Evolutionary conservation across 1,284 basidiomycete genomes (phyloP).

Genomic region (Grifola frondosa): DNA sequence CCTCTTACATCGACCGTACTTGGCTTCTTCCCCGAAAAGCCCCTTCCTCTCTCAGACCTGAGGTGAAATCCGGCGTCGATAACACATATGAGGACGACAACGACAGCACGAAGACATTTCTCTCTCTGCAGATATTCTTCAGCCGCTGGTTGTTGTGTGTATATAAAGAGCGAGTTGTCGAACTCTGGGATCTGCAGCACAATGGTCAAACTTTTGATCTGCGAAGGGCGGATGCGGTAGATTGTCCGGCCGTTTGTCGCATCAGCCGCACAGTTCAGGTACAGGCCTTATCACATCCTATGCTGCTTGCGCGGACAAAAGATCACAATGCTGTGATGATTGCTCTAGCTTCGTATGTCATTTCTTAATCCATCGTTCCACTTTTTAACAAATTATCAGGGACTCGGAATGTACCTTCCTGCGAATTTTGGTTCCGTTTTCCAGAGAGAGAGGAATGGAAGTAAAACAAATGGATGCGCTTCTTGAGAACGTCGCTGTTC

Average conservation of each 20-base stretch:
- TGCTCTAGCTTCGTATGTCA: slow-evolving; percentile 17
- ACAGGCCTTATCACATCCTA: slow-evolving; percentile 29
- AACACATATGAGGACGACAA: slow-evolving; percentile 3
- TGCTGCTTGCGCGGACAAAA: slow-evolving; percentile 27
- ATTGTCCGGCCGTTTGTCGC: slow-evolving; percentile 1
- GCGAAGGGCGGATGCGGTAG: background rate
- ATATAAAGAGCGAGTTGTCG: slow-evolving; percentile 25
- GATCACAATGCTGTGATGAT: slow-evolving; percentile 15
- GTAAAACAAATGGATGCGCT: too few relatives aligned
- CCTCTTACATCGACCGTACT: slow-evolving; percentile 10
- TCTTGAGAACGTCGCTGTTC: slow-evolving; percentile 2
- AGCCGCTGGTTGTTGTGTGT: slow-evolving; percentile 30
- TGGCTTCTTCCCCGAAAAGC: slow-evolving; percentile 19
- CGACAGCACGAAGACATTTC: slow-evolving; percentile 18
- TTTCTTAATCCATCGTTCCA: too few relatives aligned
- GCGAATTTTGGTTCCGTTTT: slow-evolving; percentile 12
- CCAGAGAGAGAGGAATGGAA: background rate
- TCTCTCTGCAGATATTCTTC: slow-evolving; percentile 23
- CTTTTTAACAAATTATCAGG: too few relatives aligned
- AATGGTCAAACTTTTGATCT: background rate
- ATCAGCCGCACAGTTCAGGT: slow-evolving; percentile 1
- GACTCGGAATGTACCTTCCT: slow-evolving; percentile 17
- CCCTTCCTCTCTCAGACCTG: background rate
- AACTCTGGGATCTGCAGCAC: slow-evolving; percentile 33
- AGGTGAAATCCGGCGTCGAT: background rate